A percentile compares a stretch with the other conserved stretches of the same genome.
phyloP scores from a whole-genome alignment of 2,329 filamentous ascomycete genomes.

The Penicillium janthinellum region DNA sequence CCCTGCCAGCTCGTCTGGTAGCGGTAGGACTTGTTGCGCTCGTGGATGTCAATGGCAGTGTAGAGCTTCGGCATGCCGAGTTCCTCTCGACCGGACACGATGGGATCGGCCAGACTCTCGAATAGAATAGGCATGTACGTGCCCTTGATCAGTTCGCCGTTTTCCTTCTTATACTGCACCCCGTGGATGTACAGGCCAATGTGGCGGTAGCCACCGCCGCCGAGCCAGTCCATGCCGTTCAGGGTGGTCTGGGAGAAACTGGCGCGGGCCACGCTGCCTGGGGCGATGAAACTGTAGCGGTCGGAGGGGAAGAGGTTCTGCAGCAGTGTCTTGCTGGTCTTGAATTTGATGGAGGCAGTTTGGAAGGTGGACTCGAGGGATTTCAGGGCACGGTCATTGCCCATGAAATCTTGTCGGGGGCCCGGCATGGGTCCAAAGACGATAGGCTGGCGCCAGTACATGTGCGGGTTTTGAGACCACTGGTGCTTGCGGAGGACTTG shows the following conservation, averaged over 20 bases:
- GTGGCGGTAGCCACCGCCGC: conserved; percentile 60
- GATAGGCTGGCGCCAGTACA: conserved; percentile 50
- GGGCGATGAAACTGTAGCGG: conserved; percentile 46
- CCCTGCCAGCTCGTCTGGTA: conserved; percentile 49
- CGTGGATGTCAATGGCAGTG: conserved; percentile 52
- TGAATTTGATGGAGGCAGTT: conserved; percentile 54
- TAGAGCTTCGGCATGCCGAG: conserved; percentile 64
- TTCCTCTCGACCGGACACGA: conserved; percentile 62
- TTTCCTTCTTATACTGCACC: conserved; percentile 56
- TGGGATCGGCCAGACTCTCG: conserved; percentile 61
- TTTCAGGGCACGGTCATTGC: conserved; percentile 20
- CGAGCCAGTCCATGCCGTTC: conserved; percentile 61
- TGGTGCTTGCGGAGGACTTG: conserved; percentile 50
- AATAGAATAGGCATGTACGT: conserved; percentile 61
- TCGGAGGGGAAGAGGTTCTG: conserved; percentile 52
- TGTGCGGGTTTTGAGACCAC: conserved; percentile 48
- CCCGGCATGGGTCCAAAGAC: conserved; percentile 53
- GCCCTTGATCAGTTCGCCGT: conserved; percentile 53
- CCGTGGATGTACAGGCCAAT: conserved; percentile 65
- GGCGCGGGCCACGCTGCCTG: conserved; percentile 49
- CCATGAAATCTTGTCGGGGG: conserved; percentile 42
- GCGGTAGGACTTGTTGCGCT: conserved; percentile 39
- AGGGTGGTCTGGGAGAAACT: conserved; percentile 48
- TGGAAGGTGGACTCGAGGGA: conserved; percentile 44
- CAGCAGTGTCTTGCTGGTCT: conserved; percentile 53